Evolutionary conservation across 2,329 filamentous ascomycete species (phyloP).

Genomic region (Parafenestella ontariensis): DNA sequence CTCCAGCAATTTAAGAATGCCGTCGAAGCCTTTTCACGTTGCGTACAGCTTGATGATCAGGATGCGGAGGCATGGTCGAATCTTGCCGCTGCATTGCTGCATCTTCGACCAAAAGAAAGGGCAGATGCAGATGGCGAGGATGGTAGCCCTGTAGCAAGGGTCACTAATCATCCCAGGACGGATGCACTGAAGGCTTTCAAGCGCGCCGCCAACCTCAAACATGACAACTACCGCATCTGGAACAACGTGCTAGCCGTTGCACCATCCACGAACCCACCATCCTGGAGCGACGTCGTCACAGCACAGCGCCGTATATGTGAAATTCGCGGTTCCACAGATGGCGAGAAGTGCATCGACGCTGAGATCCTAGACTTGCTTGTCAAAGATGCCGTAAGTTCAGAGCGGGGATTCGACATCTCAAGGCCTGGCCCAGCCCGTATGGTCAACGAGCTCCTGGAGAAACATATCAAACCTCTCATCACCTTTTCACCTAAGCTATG

Average conservation of each 20-base stretch:
- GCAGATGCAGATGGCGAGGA: constrained; percentile 46
- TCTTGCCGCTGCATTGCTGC: constrained; percentile 81
- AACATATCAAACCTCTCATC: constrained; percentile 79
- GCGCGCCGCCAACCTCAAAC: constrained; percentile 80
- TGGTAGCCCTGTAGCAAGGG: constrained; percentile 43
- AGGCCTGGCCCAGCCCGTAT: constrained; percentile 63
- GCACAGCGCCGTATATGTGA: constrained; percentile 78
- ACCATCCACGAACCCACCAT: constrained; percentile 76
- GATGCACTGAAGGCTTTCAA: constrained; percentile 88
- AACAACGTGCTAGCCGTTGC: constrained; percentile 92
- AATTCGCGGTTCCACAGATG: constrained; percentile 69
- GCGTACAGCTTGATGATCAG: constrained; percentile 83
- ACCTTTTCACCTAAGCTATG: constrained; percentile 80
- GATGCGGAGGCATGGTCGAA: constrained; percentile 97
- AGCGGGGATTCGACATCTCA: constrained; percentile 49
- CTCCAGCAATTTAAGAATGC: constrained; percentile 79
- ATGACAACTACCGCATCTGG: constrained; percentile 93
- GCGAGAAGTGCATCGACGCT: constrained; percentile 79
- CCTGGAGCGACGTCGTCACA: constrained; percentile 76
- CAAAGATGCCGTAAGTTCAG: constrained; percentile 66
- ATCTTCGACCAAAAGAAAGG: constrained; percentile 61
- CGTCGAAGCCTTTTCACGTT: constrained; percentile 80
- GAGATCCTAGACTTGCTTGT: constrained; percentile 76
- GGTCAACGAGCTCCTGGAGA: constrained; percentile 76
- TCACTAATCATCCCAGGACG: constrained; percentile 59